These are phyloP conservation scores for Chrysanthemum seticuspe DNA, from an alignment of 129 eudicot genomes.

Conservation along the genomic window DNA sequence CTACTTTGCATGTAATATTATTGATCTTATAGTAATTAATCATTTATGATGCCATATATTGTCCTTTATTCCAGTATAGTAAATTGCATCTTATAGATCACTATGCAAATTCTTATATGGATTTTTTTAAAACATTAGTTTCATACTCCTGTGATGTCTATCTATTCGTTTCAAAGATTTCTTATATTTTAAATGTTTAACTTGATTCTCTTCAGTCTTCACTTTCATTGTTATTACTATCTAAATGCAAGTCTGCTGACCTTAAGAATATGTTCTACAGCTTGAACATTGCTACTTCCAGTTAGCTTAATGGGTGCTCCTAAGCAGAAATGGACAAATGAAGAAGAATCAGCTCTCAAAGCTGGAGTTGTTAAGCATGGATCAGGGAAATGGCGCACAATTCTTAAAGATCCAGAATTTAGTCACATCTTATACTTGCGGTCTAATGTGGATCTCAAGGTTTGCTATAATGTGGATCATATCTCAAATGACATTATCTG, in stretches of 20 bases:
- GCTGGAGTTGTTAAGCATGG: slow-evolving; percentile 97
- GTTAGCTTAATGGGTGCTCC: slow-evolving; percentile 79
- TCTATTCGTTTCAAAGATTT: neutral
- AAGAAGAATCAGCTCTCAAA: slow-evolving; percentile 97
- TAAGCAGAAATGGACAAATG: slow-evolving; percentile 95
- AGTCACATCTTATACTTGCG: slow-evolving; percentile 76
- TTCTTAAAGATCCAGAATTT: slow-evolving; percentile 95
- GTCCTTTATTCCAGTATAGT: neutral
- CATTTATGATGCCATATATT: too few relatives aligned
- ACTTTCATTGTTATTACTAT: neutral
- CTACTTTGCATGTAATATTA: too few relatives aligned
- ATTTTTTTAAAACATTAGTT: neutral
- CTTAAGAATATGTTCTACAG: slow-evolving; percentile 19
- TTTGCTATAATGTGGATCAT: slow-evolving; percentile 24
- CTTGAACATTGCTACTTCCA: slow-evolving; percentile 14
- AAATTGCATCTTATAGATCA: neutral
- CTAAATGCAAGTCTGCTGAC: neutral
- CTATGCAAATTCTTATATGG: neutral
- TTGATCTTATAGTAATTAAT: too few relatives aligned
- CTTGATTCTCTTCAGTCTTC: neutral
- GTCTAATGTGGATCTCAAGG: slow-evolving; percentile 96
- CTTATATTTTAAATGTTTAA: neutral
- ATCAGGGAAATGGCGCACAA: slow-evolving; percentile 98
- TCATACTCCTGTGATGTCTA: neutral
- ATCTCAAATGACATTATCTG: neutral